Base-by-base conservation (phyloP, 371 early-diverging fungal genomes). In the Zychaea mexicana region DNA sequence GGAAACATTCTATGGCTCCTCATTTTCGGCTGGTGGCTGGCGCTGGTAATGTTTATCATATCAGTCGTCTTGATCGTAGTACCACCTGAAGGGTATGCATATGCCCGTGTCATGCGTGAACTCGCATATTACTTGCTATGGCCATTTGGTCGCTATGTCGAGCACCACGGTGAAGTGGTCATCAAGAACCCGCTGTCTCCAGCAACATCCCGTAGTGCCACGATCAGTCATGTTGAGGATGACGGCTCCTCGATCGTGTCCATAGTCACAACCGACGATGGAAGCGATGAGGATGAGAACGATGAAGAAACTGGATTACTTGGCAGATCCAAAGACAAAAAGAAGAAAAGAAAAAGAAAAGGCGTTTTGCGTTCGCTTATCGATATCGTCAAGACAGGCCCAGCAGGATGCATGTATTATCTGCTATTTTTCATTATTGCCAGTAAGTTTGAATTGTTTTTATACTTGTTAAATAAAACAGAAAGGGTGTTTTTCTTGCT, bases 91-190 rank as follows among this genome's bases (percentile, higher is more conserved):
- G 90, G 89, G 12, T 64, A 62, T 26, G 55, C 60, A 31, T 93
- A 91, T 71, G 86, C 85, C 15, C 70, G 83, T 5, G 87, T 91
- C 36, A 66, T 90, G 31, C 69, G 84, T 7, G 92, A 88, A 47
- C 76, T 92, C 0, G 84, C 88, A 55, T 81, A 82, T 52, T 98
- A 97, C 67, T 74, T 97, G 12, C 69, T 95, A 26, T 96, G 96
- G 96, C 98, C 98, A 0, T 98, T 97, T 79, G 97, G 96, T 1
- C 91, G 93, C 53, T 95, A 92, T 69, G 92, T 97, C 1, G 94
- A 92, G 66, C 76, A 82, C 2, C 64, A 64, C 33, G 49, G 47
- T 17, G 33, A 57, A n/a, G 32, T 27, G 56, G 28, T 42, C 32
- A 22, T 28, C 15, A 21, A 54, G 28, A 17, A 38, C 12, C 33